Percentiles rank a stretch among this genome's conserved stretches.
Conservation (phyloP, 169 alveolate species). For the Cystoisospora suis region DNA sequence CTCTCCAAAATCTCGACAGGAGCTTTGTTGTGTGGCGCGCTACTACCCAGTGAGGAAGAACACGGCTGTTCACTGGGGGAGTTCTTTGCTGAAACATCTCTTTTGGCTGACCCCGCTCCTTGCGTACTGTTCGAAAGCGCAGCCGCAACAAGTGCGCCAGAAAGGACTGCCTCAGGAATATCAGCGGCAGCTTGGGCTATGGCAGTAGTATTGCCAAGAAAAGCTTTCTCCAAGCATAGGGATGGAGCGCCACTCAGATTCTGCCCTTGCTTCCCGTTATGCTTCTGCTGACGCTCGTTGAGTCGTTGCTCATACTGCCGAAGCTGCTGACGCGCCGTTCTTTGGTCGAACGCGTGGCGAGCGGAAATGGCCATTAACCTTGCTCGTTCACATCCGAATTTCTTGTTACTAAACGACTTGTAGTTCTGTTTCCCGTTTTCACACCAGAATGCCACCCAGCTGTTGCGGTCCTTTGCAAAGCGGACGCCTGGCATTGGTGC, state of each 20-base stretch:
- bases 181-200: not conserved
- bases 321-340: constrained; percentile 2
- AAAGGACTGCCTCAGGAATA: not conserved
- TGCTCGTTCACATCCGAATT: constrained; percentile 58
- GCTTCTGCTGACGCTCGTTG: not conserved
- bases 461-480: constrained; percentile 59
- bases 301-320: not conserved
- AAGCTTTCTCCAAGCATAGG: no score
- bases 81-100: not conserved
- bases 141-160: not conserved
- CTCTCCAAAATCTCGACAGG: not conserved
- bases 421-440: constrained; percentile 54
- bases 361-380: constrained; percentile 59
- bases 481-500: constrained; percentile 64
- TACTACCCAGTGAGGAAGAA: no score
- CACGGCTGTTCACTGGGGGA: no score
- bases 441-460: constrained; percentile 67
- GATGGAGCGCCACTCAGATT: not conserved
- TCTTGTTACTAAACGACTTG: constrained; percentile 62
- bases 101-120: not conserved
- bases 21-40: no score
- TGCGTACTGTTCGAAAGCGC: not conserved
- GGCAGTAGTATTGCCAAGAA: no score
- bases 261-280: not conserved
- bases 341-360: constrained; percentile 52